These are phyloP conservation scores for Nemania abortiva DNA, from an alignment of 2,329 filamentous ascomycete species.

Conservation along the genomic window DNA sequence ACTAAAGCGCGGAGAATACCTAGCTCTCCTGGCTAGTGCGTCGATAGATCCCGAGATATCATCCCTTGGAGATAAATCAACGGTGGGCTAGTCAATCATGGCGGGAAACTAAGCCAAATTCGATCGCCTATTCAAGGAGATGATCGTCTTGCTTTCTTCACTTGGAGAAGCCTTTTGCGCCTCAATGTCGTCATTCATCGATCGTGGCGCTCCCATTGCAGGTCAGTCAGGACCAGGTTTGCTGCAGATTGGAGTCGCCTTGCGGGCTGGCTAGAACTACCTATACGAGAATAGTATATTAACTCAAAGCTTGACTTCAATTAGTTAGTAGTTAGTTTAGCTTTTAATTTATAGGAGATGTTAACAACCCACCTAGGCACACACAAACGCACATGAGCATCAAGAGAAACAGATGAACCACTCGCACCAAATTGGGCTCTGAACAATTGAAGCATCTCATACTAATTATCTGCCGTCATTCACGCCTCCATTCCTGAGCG, in stretches of 20 bases:
- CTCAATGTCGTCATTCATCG: neutral
- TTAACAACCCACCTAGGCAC: neutral
- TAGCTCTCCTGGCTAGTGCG: constrained; percentile 1
- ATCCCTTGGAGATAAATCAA: constrained; percentile 6
- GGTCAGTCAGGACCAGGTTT: neutral
- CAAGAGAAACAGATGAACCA: neutral
- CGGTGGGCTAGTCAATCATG: constrained; percentile 3
- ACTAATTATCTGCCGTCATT: neutral
- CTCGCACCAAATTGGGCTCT: neutral
- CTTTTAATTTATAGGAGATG: neutral
- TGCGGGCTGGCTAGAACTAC: neutral
- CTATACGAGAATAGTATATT: neutral
- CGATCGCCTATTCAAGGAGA: neutral
- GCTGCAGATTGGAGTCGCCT: neutral
- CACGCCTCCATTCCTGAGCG: neutral
- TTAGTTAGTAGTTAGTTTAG: neutral
- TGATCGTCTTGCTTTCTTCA: neutral
- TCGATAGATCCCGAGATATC: constrained; percentile 10
- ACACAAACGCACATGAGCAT: neutral
- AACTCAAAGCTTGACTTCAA: neutral
- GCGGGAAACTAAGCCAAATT: constrained; percentile 6
- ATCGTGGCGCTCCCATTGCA: neutral
- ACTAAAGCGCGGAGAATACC: neutral
- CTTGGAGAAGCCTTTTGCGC: neutral
- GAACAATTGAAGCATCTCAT: neutral